phyloP scores from a whole-genome alignment of 2,329 filamentous ascomycete species.

The Verticillium tricorpus region DNA sequence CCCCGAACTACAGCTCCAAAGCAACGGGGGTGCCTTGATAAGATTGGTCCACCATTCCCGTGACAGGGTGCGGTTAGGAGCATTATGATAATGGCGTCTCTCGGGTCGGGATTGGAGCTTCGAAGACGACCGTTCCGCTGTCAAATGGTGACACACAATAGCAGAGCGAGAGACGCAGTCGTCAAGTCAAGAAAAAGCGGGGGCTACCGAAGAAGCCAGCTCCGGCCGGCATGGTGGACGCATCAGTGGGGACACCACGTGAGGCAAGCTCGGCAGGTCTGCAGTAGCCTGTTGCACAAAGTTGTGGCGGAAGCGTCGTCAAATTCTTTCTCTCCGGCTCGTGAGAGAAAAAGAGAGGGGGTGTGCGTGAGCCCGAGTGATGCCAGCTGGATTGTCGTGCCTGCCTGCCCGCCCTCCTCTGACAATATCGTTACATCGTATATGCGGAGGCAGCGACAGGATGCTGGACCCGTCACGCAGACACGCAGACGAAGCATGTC shows the following conservation, averaged over 20 bases:
- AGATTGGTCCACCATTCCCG: no score
- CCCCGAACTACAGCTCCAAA: no score
- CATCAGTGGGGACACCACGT: constrained; percentile 14
- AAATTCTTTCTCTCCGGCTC: constrained; percentile 7
- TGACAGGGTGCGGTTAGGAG: no score
- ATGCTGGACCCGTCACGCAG: background rate
- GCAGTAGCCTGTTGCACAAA: constrained; percentile 9
- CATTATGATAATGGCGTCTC: no score
- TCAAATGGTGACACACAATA: no score
- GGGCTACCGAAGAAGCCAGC: background rate
- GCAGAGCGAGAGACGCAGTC: no score
- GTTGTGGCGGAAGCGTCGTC: constrained; percentile 12
- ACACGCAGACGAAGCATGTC: background rate
- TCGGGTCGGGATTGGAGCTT: no score
- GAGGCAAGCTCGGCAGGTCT: constrained; percentile 9
- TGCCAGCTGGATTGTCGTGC: background rate
- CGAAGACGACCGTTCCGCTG: no score
- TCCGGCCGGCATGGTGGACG: constrained; percentile 10
- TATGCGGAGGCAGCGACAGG: background rate
- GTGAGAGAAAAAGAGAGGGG: background rate
- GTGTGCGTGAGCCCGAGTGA: constrained; percentile 2
- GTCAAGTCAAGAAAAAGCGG: no score
- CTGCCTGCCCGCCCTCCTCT: background rate
- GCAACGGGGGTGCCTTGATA: no score
- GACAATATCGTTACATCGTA: background rate